These are phyloP conservation scores for Amanita inopinata DNA, from an alignment of 768 basidiomycete species.

Conservation along the genomic window DNA sequence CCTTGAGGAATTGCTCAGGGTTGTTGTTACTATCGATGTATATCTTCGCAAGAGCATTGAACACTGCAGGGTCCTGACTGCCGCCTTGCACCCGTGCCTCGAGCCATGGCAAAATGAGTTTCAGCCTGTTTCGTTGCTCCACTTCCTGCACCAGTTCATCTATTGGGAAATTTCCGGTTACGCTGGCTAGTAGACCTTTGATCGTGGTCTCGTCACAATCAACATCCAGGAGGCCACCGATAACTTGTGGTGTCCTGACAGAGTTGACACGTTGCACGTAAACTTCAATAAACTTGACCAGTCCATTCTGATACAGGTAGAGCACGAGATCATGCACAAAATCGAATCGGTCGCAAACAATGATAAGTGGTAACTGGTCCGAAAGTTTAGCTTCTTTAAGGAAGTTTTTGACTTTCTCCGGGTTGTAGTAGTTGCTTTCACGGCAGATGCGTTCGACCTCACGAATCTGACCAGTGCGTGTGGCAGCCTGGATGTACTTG, in stretches of 20 bases:
- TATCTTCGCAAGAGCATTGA: conserved; percentile 98
- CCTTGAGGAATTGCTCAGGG: conserved; percentile 95
- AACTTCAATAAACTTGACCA: conserved; percentile 98
- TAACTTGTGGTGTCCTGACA: conserved; percentile 90
- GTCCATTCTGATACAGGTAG: conserved; percentile 95
- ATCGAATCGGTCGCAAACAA: conserved; percentile 99
- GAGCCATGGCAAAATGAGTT: conserved; percentile 95
- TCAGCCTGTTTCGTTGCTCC: conserved; percentile 90
- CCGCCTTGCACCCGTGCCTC: conserved; percentile 91
- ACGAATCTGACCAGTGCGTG: conserved; percentile 94
- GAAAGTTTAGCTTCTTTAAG: conserved; percentile 95
- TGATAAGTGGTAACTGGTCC: conserved; percentile 97
- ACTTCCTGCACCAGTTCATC: conserved; percentile 97
- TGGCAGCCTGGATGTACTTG: conserved; percentile 99
- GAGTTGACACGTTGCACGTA: conserved; percentile 99
- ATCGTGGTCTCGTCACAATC: conserved; percentile 96
- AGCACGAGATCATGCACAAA: conserved; percentile 98
- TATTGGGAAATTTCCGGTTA: conserved; percentile 95
- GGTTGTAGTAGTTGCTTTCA: conserved; percentile 95
- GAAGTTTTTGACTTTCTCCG: conserved; percentile 99
- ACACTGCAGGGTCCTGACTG: conserved; percentile 86
- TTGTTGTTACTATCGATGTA: conserved; percentile 98
- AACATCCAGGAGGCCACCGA: conserved; percentile 93
- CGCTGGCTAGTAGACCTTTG: conserved; percentile 88
- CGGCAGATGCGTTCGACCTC: conserved; percentile 98